Evolutionary conservation across 495 filamentous ascomycete genomes (phyloP).

Genomic region (Eremomyces bilateralis): DNA sequence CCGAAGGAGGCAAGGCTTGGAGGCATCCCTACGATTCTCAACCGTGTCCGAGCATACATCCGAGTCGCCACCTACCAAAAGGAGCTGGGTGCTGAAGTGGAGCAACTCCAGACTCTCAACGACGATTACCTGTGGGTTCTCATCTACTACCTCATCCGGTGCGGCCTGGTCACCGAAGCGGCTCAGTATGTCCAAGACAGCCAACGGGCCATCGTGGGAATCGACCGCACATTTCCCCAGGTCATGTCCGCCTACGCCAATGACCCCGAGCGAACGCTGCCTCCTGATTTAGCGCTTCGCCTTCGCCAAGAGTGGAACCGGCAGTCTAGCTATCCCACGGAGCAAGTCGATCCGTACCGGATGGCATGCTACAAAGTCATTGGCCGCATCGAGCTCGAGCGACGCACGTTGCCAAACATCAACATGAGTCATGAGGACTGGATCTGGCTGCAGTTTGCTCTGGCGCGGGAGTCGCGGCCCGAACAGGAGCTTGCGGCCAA

Average conservation of each 20-base stretch:
- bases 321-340: slow-evolving; percentile 18
- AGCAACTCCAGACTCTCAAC: slow-evolving; percentile 48
- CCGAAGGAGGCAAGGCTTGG: slow-evolving; percentile 77
- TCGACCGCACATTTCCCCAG: slow-evolving; percentile 76
- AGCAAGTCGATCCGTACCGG: slow-evolving; percentile 76
- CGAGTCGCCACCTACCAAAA: slow-evolving; percentile 51
- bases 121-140: slow-evolving; percentile 81
- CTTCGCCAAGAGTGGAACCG: slow-evolving; percentile 59
- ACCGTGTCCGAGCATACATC: slow-evolving; percentile 83
- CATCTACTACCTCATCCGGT: slow-evolving; percentile 77
- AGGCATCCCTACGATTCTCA: slow-evolving; percentile 64
- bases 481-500: slow-evolving; percentile 69
- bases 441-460: slow-evolving; percentile 89
- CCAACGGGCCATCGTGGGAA: slow-evolving; percentile 52
- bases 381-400: slow-evolving; percentile 73
- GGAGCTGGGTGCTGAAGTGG: slow-evolving; percentile 56
- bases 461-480: slow-evolving; percentile 71
- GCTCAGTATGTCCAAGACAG: slow-evolving; percentile 67
- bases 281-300: slow-evolving; percentile 54
- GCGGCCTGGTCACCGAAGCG: slow-evolving; percentile 65
- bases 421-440: slow-evolving; percentile 74
- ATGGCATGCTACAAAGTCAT: slow-evolving; percentile 97
- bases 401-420: slow-evolving; percentile 59
- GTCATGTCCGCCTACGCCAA: slow-evolving; percentile 69
- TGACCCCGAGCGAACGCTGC: slow-evolving; percentile 45